Evolutionary conservation across 768 basidiomycete species (phyloP).

Genomic region (Dentipellis fragilis): DNA sequence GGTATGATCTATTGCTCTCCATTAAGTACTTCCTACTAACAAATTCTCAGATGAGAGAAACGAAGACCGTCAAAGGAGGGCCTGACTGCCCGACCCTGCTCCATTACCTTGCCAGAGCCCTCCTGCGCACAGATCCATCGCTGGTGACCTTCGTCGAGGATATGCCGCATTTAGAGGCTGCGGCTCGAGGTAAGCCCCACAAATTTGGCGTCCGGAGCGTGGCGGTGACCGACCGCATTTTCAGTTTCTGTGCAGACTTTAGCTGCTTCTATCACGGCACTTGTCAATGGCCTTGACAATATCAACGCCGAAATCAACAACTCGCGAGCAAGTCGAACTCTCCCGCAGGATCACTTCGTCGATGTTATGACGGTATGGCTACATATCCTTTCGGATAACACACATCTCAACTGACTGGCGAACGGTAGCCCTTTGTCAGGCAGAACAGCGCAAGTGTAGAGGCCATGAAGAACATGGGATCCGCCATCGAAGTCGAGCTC

Average conservation of each 20-base stretch:
- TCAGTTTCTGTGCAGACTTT: constrained; percentile 69
- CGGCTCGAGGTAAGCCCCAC: constrained; percentile 54
- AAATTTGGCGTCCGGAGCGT: neutral
- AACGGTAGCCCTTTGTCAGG: constrained; percentile 24
- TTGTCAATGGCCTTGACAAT: constrained; percentile 46
- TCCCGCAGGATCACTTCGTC: constrained; percentile 50
- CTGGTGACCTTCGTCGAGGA: constrained; percentile 72
- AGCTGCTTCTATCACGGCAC: constrained; percentile 44
- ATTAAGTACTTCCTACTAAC: neutral
- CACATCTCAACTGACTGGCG: neutral
- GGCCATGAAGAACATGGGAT: constrained; percentile 55
- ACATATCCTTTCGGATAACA: neutral
- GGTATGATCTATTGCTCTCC: constrained; percentile 31
- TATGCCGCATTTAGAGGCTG: constrained; percentile 71
- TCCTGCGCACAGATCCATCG: constrained; percentile 56
- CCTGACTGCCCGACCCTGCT: constrained; percentile 78
- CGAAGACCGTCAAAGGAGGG: constrained; percentile 59
- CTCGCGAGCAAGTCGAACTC: constrained; percentile 23
- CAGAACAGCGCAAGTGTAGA: constrained; percentile 43
- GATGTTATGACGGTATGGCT: constrained; percentile 55
- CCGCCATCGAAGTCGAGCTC: constrained; percentile 49
- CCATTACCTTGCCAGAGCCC: constrained; percentile 75
- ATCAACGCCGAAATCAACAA: constrained; percentile 46
- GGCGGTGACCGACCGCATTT: neutral
- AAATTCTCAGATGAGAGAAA: constrained; percentile 61